phyloP scores from a whole-genome alignment of 73 alveolate species.

The Breviolum minutum region DNA sequence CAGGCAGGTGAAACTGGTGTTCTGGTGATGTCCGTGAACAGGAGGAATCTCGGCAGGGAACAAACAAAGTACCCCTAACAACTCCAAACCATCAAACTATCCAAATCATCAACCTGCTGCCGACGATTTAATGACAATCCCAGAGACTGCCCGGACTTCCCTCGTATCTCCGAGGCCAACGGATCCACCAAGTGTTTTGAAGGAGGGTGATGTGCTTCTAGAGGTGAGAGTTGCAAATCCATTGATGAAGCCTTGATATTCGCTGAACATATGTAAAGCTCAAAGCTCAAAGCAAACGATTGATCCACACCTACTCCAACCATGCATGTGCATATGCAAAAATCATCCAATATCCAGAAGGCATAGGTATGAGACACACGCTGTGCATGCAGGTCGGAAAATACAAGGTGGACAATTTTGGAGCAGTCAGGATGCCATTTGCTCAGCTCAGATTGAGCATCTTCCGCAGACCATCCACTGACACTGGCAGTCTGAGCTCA shows the following conservation, averaged over 20 bases:
- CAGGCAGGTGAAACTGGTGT: conserved; percentile 77
- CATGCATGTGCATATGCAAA: too few relatives aligned
- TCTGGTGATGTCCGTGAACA: conserved; percentile 64
- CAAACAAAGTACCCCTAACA: too few relatives aligned
- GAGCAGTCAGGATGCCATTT: conserved; percentile 54
- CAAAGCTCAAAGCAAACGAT: background rate
- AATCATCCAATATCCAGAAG: background rate
- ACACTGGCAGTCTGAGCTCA: too few relatives aligned
- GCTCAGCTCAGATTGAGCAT: background rate
- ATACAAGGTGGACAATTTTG: conserved; percentile 86
- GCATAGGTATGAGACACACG: background rate
- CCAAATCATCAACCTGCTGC: background rate
- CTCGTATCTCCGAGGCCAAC: conserved; percentile 31
- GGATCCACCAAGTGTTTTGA: conserved; percentile 73
- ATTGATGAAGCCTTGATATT: too few relatives aligned
- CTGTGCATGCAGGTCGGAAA: conserved; percentile 49
- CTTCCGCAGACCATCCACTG: too few relatives aligned
- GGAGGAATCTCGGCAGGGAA: conserved; percentile 30
- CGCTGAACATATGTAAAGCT: background rate
- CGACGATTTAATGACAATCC: too few relatives aligned
- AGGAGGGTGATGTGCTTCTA: conserved; percentile 76
- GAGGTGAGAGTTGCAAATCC: conserved; percentile 1
- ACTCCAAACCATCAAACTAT: too few relatives aligned
- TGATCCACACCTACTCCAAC: too few relatives aligned
- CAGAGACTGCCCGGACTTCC: too few relatives aligned